These are phyloP conservation scores for Graphiopsis chlorocephala DNA, from an alignment of 2,329 filamentous ascomycete species.

Conservation along the genomic window DNA sequence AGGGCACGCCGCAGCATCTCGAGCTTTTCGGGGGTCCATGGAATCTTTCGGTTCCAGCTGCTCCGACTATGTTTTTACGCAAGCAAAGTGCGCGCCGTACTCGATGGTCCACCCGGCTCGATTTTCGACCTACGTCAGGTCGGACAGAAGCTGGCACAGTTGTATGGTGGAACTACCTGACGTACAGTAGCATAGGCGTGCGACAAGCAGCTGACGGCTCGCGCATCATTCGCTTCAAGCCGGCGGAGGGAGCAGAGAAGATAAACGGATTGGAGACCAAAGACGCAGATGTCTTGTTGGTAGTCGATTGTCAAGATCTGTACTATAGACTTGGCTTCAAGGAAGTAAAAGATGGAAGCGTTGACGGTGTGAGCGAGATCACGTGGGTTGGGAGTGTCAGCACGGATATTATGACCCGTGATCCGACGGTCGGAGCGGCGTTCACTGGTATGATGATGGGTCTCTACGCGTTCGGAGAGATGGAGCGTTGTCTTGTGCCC, in stretches of 20 bases:
- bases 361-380: conserved; percentile 24
- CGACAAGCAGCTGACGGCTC: conserved; percentile 21
- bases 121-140: conserved; percentile 44
- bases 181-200: conserved; percentile 45
- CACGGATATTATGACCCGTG: conserved; percentile 35
- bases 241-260: conserved; percentile 23
- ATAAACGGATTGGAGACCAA: conserved; percentile 18
- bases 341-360: conserved; percentile 18
- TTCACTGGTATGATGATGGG: conserved; percentile 50
- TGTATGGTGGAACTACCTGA: conserved; percentile 55
- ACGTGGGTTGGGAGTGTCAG: conserved; percentile 28
- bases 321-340: conserved; percentile 32
- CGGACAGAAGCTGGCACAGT: conserved; percentile 54
- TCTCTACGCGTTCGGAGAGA: conserved; percentile 44
- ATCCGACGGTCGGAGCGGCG: conserved; percentile 39
- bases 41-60: conserved; percentile 49
- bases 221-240: conserved; percentile 30
- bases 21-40: conserved; percentile 54
- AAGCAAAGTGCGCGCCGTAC: conserved; percentile 51
- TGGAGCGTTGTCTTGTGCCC: conserved; percentile 40
- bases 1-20: conserved; percentile 43
- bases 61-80: conserved; percentile 53
- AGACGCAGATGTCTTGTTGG: conserved; percentile 27
- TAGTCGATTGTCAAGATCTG: conserved; percentile 32
- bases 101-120: conserved; percentile 44